Conservation (phyloP, 257 asterid species). For the Henckelia pumila region DNA sequence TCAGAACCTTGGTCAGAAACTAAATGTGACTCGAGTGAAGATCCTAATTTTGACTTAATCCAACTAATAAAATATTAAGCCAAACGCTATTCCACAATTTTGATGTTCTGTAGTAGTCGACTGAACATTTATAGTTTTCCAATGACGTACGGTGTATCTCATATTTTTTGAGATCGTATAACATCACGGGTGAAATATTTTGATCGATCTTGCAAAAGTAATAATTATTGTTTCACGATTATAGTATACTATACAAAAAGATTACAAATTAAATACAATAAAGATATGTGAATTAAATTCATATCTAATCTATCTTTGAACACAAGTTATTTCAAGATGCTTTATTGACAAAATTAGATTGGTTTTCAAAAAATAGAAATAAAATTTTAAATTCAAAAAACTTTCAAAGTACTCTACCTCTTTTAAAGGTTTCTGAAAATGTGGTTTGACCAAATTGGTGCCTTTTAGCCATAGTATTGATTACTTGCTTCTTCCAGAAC, state of each 20-base stretch:
- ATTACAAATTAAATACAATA: neutral
- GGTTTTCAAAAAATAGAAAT: neutral
- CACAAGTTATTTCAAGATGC: conserved; percentile 27
- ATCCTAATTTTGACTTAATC: neutral
- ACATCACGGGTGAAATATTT: too few relatives aligned
- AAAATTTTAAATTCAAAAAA: neutral
- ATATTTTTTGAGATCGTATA: too few relatives aligned
- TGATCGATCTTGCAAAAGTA: neutral
- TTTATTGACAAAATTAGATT: conserved; percentile 22
- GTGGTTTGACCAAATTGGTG: conserved; percentile 4
- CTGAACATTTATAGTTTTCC: too few relatives aligned
- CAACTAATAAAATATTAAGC: too few relatives aligned
- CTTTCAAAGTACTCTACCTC: conserved; percentile 26
- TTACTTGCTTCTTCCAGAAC: neutral
- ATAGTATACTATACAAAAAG: too few relatives aligned
- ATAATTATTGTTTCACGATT: too few relatives aligned
- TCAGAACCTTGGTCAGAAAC: neutral
- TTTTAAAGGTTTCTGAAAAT: conserved; percentile 4
- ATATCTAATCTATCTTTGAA: conserved; percentile 18
- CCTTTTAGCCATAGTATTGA: neutral
- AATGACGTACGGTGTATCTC: too few relatives aligned
- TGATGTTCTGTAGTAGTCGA: too few relatives aligned
- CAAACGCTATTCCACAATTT: neutral
- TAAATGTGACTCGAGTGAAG: neutral
- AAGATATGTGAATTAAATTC: neutral